These are phyloP conservation scores for Microcyclospora pomicola DNA, from an alignment of 2,329 filamentous ascomycete genomes.

Conservation along the genomic window DNA sequence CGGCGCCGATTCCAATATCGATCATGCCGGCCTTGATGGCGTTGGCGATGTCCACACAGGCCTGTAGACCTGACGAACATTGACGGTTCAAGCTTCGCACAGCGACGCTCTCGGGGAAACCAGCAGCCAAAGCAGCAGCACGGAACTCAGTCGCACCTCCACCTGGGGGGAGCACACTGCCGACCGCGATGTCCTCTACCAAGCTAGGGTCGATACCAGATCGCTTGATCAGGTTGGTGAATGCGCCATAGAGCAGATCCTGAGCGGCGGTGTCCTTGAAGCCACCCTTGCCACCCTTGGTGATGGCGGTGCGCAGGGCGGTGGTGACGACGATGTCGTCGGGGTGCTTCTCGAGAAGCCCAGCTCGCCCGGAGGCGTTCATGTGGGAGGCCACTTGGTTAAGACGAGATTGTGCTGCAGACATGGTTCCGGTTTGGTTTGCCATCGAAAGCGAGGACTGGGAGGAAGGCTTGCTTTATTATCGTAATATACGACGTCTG, in stretches of 20 bases:
- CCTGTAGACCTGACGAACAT: constrained; percentile 86
- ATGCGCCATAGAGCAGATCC: constrained; percentile 71
- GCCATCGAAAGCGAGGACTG: constrained; percentile 1
- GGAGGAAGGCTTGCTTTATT: constrained; percentile 8
- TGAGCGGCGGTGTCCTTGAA: constrained; percentile 90
- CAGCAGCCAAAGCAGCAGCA: constrained; percentile 76
- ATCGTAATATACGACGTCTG: constrained; percentile 2
- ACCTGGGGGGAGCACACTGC: constrained; percentile 79
- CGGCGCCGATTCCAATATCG: constrained; percentile 83
- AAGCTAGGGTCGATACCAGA: constrained; percentile 77
- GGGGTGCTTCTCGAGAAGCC: constrained; percentile 39
- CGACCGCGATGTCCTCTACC: constrained; percentile 87
- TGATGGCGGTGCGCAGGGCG: constrained; percentile 80
- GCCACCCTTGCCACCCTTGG: constrained; percentile 80
- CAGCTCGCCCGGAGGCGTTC: constrained; percentile 29
- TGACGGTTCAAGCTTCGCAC: constrained; percentile 84
- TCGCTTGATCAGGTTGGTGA: constrained; percentile 67
- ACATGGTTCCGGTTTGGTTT: constrained; percentile 8
- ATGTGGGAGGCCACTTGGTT: constrained; percentile 46
- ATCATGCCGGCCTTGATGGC: constrained; percentile 86
- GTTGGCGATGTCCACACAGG: constrained; percentile 87
- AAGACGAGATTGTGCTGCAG: constrained; percentile 30
- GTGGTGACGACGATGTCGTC: constrained; percentile 79
- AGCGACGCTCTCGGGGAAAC: constrained; percentile 74
- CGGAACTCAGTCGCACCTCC: constrained; percentile 96